These are phyloP conservation scores for Barnettozyma pratensis DNA, from an alignment of 805 yeast species.

Conservation along the genomic window DNA sequence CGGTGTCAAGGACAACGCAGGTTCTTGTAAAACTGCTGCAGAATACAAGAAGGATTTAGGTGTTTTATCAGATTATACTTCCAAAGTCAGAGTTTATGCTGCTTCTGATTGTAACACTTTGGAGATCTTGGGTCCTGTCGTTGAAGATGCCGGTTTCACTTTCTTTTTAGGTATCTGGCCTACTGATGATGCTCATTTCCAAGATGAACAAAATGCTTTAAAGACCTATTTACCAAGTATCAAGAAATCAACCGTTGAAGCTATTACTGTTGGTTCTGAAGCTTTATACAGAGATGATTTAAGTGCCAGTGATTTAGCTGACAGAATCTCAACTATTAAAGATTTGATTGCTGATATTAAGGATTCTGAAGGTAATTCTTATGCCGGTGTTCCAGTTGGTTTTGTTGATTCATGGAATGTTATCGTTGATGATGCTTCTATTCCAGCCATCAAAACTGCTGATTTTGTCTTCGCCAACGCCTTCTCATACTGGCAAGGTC, in stretches of 20 bases:
- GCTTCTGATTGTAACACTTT: conserved; percentile 93
- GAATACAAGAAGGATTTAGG: conserved; percentile 71
- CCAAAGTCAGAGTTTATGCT: conserved; percentile 78
- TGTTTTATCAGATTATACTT: conserved; percentile 51
- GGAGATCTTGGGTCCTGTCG: conserved; percentile 80
- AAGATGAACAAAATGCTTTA: conserved; percentile 71
- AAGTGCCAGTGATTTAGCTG: conserved; percentile 70
- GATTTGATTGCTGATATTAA: conserved; percentile 50
- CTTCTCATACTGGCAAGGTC: conserved; percentile 99
- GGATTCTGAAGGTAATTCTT: conserved; percentile 80
- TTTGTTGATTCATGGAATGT: conserved; percentile 96
- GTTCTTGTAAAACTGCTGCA: conserved; percentile 66
- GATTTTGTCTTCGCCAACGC: conserved; percentile 92
- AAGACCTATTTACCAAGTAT: conserved; percentile 64
- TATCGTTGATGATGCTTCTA: conserved; percentile 70
- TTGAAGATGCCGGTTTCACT: conserved; percentile 70
- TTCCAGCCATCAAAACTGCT: conserved; percentile 69
- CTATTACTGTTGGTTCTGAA: conserved; percentile 90
- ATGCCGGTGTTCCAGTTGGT: conserved; percentile 71
- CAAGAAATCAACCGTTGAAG: conserved; percentile 63
- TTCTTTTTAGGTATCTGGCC: conserved; percentile 92
- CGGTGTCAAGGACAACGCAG: conserved; percentile 74
- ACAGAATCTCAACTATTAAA: conserved; percentile 58
- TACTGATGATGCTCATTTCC: conserved; percentile 73
- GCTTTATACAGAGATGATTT: conserved; percentile 88